Base-by-base conservation (phyloP, 2,329 filamentous ascomycete species). In the Trichocomaceae sp. region DNA sequence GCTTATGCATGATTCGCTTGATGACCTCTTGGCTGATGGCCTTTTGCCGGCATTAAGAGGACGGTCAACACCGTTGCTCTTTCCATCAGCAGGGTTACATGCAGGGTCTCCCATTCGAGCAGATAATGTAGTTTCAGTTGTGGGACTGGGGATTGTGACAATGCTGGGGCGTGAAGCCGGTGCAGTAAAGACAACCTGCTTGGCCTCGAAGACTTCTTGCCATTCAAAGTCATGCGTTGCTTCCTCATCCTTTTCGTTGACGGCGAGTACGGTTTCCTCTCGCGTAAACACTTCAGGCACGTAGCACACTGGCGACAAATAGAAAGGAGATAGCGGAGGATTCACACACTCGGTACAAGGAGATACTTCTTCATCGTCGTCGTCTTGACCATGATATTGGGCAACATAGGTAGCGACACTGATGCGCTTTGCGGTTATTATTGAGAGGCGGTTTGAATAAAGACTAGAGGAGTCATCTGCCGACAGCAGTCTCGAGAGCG, bases 401-500 rank as follows among this genome's bases (percentile, higher is more conserved):
- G 50, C 20, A 46, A 48, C 10, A 29, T 33, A 50, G 33, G 55
- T 54, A 15, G 47, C 47, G 5, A 33, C 33, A 35, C 51, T 57
- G 41, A 41, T 54, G 20, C 50, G 55, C n/a, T 57, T 57, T 39
- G 52, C 51, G 17, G 55, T 57, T 17, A 50, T 37, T 7, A 57
- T 50, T 5, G 55, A 57, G 8, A 57, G 55, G 5, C 46, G 50
- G n/a, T 48, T 22, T 10, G 50, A 54, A 29, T 54, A 50, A 7
- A 48, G 46, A 23, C 55, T 54, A 2, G 50, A 41, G 12, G 51
- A 47, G 23, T 46, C 50, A 22, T 57, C 50, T 15, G 49, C 29
- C 17, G 26, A 46, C 9, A 22, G 9, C 20, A 33, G 17, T 37
- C 17, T 12, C 35, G 60, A 63, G 5, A 62, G 59, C 13, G 66